Percentiles rank a stretch among this genome's conserved stretches.
These are phyloP conservation scores for Solanum megistacrolobum DNA, from an alignment of 257 asterid genomes.

Conservation along the genomic window DNA sequence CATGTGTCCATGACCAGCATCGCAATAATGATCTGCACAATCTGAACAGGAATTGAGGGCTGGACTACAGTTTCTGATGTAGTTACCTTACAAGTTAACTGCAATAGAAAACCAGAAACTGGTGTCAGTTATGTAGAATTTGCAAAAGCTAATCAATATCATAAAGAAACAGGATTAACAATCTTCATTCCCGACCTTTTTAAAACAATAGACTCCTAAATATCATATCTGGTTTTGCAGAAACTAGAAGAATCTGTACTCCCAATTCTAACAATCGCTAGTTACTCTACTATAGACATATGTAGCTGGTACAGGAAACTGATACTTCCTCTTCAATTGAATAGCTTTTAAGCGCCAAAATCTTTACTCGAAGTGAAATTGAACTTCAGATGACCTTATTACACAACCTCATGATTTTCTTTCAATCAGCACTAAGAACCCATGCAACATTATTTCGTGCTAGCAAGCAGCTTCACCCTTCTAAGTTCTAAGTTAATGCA, in stretches of 20 bases:
- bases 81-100: conserved; percentile 52
- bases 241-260: background rate
- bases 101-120: conserved; percentile 24
- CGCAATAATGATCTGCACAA: conserved; percentile 48
- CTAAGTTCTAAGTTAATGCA: background rate
- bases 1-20: conserved; percentile 92
- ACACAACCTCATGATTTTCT: background rate
- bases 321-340: background rate
- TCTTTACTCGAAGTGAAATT: background rate
- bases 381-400: background rate
- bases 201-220: background rate
- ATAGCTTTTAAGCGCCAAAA: background rate
- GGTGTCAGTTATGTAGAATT: background rate
- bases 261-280: background rate
- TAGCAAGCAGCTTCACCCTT: background rate
- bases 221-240: background rate
- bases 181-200: background rate
- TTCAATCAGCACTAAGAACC: background rate
- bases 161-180: background rate
- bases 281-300: background rate
- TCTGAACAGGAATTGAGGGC: conserved; percentile 48
- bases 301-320: background rate
- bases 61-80: conserved; percentile 32
- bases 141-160: background rate
- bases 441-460: background rate